Evolutionary conservation across 2,329 filamentous ascomycete genomes (phyloP), one percentile per base, ranked within the genome.

Genomic region (Sporothrix pallida): DNA sequence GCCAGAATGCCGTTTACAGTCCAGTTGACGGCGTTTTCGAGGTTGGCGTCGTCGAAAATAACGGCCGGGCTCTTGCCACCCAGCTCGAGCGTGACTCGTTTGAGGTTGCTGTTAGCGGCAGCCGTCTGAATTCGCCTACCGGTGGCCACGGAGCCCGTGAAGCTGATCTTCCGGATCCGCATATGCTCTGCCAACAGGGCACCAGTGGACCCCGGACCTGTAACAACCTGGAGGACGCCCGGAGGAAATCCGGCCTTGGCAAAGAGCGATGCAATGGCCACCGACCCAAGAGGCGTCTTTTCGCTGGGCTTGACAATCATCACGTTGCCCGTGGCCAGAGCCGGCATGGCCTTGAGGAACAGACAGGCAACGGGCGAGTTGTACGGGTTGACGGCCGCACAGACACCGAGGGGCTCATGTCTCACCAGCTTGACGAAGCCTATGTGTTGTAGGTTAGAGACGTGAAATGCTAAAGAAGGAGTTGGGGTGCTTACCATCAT

Each of bases 221-320:
- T 91, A 69, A 92, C 77, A 74, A 93, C 85, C 79, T 92, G 92
- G 76, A 92, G 81, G 15, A 92, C 90, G 69, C 90, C 90, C 2
- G 90, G 87, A 13, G 90, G 90, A 79, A 92, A 92, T 0, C 90
- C 90, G 44, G 90, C 89, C 77, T 91, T 85, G 76, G 88, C 89
- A 77, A 92, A 85, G 46, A 92, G 82, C 17, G 85, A 86, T 3
- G 84, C 90, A 4, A 92, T 83, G 72, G 88, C 86, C 6, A 88
- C 78, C 79, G 86, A 85, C 74, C 84, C 86, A 46, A 88, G 81
- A 26, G 87, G 87, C 2, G 86, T 87, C 80, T 88, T 86, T 78
- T 89, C 87, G 44, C 86, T 86, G 46, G 86, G 83, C 81, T 89
- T 89, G 63, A 88, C 80, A 52, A 89, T 82, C 68, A 88, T 81